phyloP scores from a whole-genome alignment of 805 yeast genomes.

The Pichia rugopelliculosa region DNA sequence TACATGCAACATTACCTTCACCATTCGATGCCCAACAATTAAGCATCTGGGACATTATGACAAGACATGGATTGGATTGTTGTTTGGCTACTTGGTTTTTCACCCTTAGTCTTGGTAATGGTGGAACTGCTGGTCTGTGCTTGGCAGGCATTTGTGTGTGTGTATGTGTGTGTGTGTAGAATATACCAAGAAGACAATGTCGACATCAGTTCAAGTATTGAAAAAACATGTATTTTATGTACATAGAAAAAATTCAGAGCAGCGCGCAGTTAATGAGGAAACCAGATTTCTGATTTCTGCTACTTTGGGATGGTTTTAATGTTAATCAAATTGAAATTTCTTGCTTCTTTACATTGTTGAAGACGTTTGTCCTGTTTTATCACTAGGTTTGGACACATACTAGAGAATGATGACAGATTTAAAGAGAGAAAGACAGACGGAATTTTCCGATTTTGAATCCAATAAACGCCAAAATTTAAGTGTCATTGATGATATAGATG shows the following conservation, averaged over 20 bases:
- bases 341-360: no score
- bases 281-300: no score
- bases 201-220: not conserved
- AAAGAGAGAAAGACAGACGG: not conserved
- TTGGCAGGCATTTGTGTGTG: conserved; percentile 9
- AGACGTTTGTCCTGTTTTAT: no score
- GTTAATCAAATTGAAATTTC: no score
- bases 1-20: conserved; percentile 67
- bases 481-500: not conserved
- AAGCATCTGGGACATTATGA: conserved; percentile 74
- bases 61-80: conserved; percentile 64
- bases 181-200: not conserved
- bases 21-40: conserved; percentile 97
- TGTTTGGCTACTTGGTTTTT: conserved; percentile 55
- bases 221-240: no score
- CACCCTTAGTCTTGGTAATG: conserved; percentile 65
- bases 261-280: no score
- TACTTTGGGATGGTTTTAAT: no score
- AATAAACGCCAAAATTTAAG: not conserved
- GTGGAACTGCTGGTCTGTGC: conserved; percentile 41
- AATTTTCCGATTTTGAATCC: not conserved
- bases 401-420: not conserved
- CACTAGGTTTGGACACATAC: no score
- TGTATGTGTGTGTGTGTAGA: not conserved
- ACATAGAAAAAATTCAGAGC: no score